phyloP scores from a whole-genome alignment of 306 rosid genomes.

The Mimosa pudica region DNA sequence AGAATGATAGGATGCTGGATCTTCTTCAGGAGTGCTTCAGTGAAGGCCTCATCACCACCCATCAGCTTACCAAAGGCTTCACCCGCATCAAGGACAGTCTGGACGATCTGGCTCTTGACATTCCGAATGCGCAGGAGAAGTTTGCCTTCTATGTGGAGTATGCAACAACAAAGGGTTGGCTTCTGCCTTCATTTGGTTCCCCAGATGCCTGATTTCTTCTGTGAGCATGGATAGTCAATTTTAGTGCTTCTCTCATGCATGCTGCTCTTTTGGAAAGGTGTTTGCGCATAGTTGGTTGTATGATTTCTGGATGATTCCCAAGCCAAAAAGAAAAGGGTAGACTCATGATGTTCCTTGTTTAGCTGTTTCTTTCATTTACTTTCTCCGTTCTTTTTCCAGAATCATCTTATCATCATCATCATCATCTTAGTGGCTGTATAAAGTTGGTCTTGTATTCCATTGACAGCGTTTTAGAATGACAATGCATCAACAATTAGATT shows the following conservation, averaged over 20 bases:
- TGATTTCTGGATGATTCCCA: constrained; percentile 22
- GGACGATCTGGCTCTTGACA: constrained; percentile 94
- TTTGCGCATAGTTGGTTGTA: constrained; percentile 27
- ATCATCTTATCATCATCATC: constrained; percentile 32
- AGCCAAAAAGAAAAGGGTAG: background rate
- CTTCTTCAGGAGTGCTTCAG: constrained; percentile 86
- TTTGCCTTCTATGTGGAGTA: constrained; percentile 71
- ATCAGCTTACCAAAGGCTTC: constrained; percentile 94
- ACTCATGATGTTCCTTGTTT: constrained; percentile 31
- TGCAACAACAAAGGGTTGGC: constrained; percentile 79
- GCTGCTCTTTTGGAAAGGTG: constrained; percentile 36
- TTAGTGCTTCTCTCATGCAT: constrained; percentile 50
- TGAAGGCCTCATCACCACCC: constrained; percentile 89
- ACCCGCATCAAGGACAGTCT: constrained; percentile 82
- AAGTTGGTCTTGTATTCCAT: constrained; percentile 42
- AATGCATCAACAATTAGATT: constrained; percentile 39
- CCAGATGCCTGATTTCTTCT: constrained; percentile 44
- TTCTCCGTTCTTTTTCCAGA: background rate
- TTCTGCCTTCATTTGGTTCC: constrained; percentile 63
- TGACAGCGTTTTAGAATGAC: constrained; percentile 46
- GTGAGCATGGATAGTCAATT: constrained; percentile 50
- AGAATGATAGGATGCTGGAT: constrained; percentile 82
- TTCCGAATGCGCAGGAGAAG: constrained; percentile 82
- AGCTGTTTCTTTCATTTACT: constrained; percentile 2
- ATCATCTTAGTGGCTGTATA: constrained; percentile 43